These are phyloP conservation scores for Claviceps maximensis DNA, from an alignment of 2,329 filamentous ascomycete species.

Conservation along the genomic window DNA sequence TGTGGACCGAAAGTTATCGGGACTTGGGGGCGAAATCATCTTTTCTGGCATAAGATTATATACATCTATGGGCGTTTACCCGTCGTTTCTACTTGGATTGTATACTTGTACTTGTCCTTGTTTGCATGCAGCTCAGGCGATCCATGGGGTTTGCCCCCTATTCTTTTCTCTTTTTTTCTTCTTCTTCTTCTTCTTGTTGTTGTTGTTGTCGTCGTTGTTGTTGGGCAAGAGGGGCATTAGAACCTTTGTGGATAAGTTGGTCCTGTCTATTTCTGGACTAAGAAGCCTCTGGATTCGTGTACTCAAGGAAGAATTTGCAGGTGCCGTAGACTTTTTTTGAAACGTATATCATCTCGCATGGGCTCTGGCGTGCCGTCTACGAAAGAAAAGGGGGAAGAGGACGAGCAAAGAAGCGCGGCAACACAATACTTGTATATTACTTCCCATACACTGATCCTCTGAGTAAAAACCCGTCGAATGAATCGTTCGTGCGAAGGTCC, in stretches of 20 bases:
- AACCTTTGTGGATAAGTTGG: too few species aligned
- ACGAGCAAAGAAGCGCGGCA: neutral
- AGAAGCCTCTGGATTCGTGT: neutral
- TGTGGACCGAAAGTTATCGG: neutral
- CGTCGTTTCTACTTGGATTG: neutral
- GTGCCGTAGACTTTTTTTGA: neutral
- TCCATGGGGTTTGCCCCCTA: neutral
- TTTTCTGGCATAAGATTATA: neutral
- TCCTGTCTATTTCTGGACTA: neutral
- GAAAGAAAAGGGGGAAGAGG: neutral
- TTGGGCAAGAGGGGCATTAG: too few species aligned
- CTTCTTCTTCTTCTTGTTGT: too few species aligned
- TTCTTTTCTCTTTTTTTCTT: neutral
- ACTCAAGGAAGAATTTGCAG: neutral
- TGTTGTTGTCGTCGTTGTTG: too few species aligned
- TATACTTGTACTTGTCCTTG: neutral
- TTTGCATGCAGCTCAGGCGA: neutral
- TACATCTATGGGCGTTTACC: neutral
- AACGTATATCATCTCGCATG: neutral
- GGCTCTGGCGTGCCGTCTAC: neutral
- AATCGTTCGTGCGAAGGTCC: too few species aligned
- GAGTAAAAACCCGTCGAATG: too few species aligned
- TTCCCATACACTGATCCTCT: neutral
- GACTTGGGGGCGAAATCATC: neutral
- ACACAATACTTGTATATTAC: neutral